A percentile compares a stretch with the other conserved stretches of the same genome.
These are phyloP conservation scores for Calonectria naviculata DNA, from an alignment of 2,329 filamentous ascomycete species.

Conservation along the genomic window DNA sequence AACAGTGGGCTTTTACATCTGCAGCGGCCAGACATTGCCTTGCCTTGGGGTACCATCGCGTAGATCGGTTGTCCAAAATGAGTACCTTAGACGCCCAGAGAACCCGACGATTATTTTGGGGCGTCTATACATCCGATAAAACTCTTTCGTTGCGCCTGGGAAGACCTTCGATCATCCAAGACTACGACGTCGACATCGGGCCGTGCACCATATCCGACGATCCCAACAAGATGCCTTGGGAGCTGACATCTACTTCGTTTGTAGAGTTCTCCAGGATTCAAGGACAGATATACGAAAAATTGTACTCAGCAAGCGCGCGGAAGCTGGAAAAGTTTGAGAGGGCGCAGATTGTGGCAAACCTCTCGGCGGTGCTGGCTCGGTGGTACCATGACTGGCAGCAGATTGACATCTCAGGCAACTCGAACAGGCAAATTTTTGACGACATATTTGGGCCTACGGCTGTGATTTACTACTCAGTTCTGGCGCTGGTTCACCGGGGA, in stretches of 20 bases:
- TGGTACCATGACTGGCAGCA: neutral
- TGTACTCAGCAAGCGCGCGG: neutral
- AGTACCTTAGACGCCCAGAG: neutral
- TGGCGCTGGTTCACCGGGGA: neutral
- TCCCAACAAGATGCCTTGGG: neutral
- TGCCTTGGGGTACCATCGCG: neutral
- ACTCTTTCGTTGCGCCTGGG: neutral
- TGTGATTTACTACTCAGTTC: neutral
- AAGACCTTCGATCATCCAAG: neutral
- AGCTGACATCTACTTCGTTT: neutral
- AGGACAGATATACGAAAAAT: neutral
- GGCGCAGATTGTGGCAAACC: neutral
- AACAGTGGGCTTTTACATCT: neutral
- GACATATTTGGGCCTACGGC: neutral
- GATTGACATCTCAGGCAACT: neutral
- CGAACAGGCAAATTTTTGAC: neutral
- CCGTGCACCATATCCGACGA: neutral
- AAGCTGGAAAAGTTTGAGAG: neutral
- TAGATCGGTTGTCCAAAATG: neutral
- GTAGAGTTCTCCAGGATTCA: neutral
- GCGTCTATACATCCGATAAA: neutral
- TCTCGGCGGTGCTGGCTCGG: neutral
- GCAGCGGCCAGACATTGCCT: neutral
- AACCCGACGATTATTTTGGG: neutral
- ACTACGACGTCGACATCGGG: neutral